A percentile compares a stretch with the other conserved stretches of the same genome.
phyloP scores from a whole-genome alignment of 164 flowering plant genomes.

The Echeveria elegans region DNA sequence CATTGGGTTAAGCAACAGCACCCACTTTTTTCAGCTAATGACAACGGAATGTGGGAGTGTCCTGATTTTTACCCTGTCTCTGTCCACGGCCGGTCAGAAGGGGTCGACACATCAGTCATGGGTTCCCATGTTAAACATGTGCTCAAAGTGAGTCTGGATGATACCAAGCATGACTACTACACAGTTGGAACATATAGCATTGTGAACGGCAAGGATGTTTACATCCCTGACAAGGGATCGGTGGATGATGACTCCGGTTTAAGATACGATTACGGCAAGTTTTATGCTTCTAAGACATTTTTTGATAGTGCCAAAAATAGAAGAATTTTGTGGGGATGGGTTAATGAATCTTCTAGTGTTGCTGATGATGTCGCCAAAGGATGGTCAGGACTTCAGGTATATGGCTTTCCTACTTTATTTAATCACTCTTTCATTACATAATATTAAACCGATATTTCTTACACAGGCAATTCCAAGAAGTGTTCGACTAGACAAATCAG shows the following conservation, averaged over 20 bases:
- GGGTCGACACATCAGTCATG: conserved; percentile 12
- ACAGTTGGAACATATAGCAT: conserved; percentile 27
- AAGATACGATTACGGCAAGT: conserved; percentile 16
- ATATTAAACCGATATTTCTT: background rate
- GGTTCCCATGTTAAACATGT: conserved; percentile 34
- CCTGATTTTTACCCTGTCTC: conserved; percentile 14
- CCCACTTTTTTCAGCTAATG: conserved; percentile 12
- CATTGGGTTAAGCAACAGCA: conserved; percentile 4
- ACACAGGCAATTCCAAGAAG: conserved; percentile 45
- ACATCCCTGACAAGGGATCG: conserved; percentile 16
- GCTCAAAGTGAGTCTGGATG: conserved; percentile 33
- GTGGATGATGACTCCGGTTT: conserved; percentile 17
- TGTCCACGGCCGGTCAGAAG: background rate
- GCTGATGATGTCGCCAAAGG: conserved; percentile 11
- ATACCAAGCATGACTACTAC: conserved; percentile 25
- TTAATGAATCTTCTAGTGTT: conserved; percentile 18
- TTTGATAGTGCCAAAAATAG: conserved; percentile 26
- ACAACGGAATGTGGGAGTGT: conserved; percentile 20
- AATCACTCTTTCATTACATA: background rate
- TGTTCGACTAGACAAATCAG: conserved; percentile 32
- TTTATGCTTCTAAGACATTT: conserved; percentile 39
- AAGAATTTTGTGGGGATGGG: conserved; percentile 38
- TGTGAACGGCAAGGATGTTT: conserved; percentile 15
- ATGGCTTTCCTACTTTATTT: too few relatives aligned
- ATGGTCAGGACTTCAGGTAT: conserved; percentile 17